Evolutionary conservation across 1,284 basidiomycete genomes (phyloP), one percentile per base, ranked within the genome.

Genomic region (Tranzscheliella williamsii): DNA sequence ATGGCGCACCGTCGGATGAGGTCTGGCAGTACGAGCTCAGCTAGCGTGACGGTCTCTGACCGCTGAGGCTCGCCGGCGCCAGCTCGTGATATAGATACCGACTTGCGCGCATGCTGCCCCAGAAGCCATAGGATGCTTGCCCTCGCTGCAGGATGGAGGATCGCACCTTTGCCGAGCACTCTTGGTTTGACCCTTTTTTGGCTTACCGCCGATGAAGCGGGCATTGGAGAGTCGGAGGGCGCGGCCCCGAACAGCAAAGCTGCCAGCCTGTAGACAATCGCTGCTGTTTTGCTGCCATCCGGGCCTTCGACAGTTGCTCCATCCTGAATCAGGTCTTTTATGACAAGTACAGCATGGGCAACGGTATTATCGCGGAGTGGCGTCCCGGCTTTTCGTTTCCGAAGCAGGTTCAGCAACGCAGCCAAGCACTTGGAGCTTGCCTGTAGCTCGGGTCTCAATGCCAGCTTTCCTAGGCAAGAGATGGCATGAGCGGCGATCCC

Each of bases 101-200:
- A 17, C 24, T 51, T 48, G 31, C 51, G 50, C 12, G 63, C 64
- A 32, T 75, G 60, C 31, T 75, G 72, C 5, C 75, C 75, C 15
- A 77, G 41, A 21, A 76, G 46, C 73, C 73, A 77, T 32, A 70
- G 63, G 24, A 74, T 62, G 38, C 38, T 54, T 4, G 66, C 67
- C 34, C 71, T n/a, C 13, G 66, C 69, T 18, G 45, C 46, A 0
- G 55, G 52, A 30, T 66, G 49, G 1, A 52, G 38, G 20, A 73
- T 57, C 2, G 68, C 51, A 4, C 64, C 55, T 26, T 65, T 67
- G 23, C 66, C 69, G 22, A 73, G 32, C 12, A 72, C 39, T 23
- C 63, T 67, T 16, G 42, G 5, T 20, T 51, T 55, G 9, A 32
- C 12, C 21, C 23, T 39, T 18, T 42, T 58, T 50, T 43, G 36